Evolutionary conservation across 2,329 filamentous ascomycete species (phyloP).

Genomic region (Penicillium griseofulvum): DNA sequence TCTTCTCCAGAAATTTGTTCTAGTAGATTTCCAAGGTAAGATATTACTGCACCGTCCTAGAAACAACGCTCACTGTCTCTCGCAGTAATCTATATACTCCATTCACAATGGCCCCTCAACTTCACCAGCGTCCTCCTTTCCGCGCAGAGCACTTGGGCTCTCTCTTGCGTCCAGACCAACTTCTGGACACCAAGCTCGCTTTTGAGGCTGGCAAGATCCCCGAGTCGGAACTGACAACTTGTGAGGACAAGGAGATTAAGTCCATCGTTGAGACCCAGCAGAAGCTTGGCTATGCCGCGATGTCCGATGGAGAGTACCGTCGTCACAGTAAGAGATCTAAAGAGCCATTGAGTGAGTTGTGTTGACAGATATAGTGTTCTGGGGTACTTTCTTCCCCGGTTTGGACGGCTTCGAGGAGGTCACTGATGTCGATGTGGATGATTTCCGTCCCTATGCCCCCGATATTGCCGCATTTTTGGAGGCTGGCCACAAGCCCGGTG

Average conservation of each 20-base stretch:
- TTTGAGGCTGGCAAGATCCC: conserved; percentile 56
- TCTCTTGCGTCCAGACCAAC: conserved; percentile 62
- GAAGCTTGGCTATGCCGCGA: conserved; percentile 59
- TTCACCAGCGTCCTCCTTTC: conserved; percentile 57
- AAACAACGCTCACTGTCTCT: not conserved
- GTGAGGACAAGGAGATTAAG: conserved; percentile 65
- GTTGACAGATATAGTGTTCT: conserved; percentile 47
- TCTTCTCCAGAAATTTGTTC: not conserved
- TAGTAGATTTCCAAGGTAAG: not conserved
- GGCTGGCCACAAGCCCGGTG: conserved; percentile 55
- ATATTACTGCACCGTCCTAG: not conserved
- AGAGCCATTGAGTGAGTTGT: not conserved
- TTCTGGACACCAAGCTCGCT: conserved; percentile 59
- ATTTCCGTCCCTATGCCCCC: conserved; percentile 59
- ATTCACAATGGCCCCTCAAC: conserved; percentile 30
- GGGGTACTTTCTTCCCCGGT: conserved; percentile 56
- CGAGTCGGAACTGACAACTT: conserved; percentile 55
- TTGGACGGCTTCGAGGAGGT: conserved; percentile 57
- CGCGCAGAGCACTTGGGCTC: conserved; percentile 72
- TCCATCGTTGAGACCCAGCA: conserved; percentile 65
- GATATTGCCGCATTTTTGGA: conserved; percentile 63
- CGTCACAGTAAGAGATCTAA: conserved; percentile 38
- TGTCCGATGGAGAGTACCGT: conserved; percentile 69
- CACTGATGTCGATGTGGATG: conserved; percentile 46
- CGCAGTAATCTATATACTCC: not conserved